Evolutionary conservation across 1,284 basidiomycete genomes (phyloP), one percentile per base, ranked within the genome.

Genomic region (Apiotrichum laibachii): DNA sequence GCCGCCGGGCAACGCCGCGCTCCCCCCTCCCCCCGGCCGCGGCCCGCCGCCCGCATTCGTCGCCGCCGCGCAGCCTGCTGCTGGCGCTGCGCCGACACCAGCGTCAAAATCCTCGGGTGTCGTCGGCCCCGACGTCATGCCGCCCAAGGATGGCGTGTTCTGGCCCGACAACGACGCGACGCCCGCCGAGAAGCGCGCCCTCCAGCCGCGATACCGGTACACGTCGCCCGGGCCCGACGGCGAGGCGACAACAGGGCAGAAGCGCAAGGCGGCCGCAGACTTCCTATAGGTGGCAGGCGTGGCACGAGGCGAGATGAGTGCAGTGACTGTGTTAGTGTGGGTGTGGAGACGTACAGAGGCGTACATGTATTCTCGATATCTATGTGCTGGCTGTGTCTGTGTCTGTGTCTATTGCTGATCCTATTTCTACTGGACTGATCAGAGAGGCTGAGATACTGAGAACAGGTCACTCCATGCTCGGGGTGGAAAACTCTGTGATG

Each of bases 141-240:
- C 75, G 21, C 70, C 74, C 5, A 73, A 74, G 53, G 74, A 77
- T 56, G 77, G 77, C 26, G 73, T 77, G 26, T 74, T 79, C 64
- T 79, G 77, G 77, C 76, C 77, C 6, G 77, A 79, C 61, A 64
- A 66, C 22, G 63, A 67, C 26, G 69, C 70, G n/a, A 70, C 69
- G 12, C 76, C 76, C 16, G 69, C 68, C 13, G 92, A 94, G 77
- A 86, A 85, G 67, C 86, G 92, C 60, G 87, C 90, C 1, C 83
- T 84, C 67, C 81, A 87, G 65, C 73, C 83, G n/a, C 85, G 84
- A 73, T 94, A 93, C 79, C 85, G 85, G 66, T 83, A 84, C 73
- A 75, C 81, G 26, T 73, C 77, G 55, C 75, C 76, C 53, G 66
- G 56, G 16, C 68, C 55, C 45, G 69, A 70, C 40, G 70, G 55